These are phyloP conservation scores for Daldinia decipiens DNA, from an alignment of 495 filamentous ascomycete genomes.

Conservation along the genomic window DNA sequence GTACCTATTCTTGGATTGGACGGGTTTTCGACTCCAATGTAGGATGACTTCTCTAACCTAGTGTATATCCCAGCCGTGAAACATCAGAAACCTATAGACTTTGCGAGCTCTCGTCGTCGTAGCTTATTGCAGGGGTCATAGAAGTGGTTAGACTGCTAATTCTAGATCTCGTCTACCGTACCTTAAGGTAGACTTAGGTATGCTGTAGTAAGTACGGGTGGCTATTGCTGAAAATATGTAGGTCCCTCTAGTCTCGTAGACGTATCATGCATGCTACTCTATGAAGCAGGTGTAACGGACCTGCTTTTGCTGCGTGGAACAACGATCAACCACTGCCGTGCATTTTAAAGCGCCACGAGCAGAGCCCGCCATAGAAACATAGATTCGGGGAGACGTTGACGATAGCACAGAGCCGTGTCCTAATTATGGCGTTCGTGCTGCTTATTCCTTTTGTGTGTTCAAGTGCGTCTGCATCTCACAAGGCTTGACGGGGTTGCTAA, in stretches of 20 bases:
- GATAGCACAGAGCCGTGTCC: conserved; percentile 21
- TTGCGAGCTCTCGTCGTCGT: conserved; percentile 1
- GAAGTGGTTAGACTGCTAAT: conserved; percentile 21
- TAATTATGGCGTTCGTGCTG: conserved; percentile 23
- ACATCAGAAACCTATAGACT: not conserved
- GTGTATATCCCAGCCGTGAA: not conserved
- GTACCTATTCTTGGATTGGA: not conserved
- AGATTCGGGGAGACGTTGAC: conserved; percentile 25
- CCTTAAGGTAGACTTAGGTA: conserved; percentile 16
- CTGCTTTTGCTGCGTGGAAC: conserved; percentile 40
- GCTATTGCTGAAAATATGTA: conserved; percentile 19
- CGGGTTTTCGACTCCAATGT: not conserved
- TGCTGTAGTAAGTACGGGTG: conserved; percentile 16
- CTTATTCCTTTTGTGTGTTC: conserved; percentile 18
- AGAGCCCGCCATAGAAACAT: conserved; percentile 4
- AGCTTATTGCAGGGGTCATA: conserved; percentile 16
- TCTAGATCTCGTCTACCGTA: conserved; percentile 15
- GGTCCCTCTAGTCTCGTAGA: conserved; percentile 14
- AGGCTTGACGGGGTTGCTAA: conserved; percentile 26
- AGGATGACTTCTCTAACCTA: not conserved
- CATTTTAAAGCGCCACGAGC: conserved; percentile 11
- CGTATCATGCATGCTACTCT: conserved; percentile 39
- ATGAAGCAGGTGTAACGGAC: conserved; percentile 43
- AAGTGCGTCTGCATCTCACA: conserved; percentile 35
- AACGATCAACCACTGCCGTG: conserved; percentile 39